phyloP scores from a whole-genome alignment of 108 stramenopile genomes.

The Pseudonitzschia delicatissima region DNA sequence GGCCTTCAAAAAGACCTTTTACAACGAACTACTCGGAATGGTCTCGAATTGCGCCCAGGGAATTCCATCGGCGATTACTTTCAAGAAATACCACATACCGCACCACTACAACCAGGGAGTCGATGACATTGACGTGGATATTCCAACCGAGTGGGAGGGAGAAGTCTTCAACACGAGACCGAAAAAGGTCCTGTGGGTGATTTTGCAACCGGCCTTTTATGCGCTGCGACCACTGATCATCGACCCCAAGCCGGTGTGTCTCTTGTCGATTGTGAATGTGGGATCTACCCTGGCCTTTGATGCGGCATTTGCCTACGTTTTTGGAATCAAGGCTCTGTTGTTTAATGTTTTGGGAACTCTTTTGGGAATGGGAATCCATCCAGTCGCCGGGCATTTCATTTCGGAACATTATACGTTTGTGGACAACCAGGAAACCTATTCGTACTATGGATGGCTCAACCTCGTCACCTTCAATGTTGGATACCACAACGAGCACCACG shows the following conservation, averaged over 20 bases:
- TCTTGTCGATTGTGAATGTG: conserved; percentile 64
- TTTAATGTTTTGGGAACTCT: conserved; percentile 82
- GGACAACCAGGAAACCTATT: conserved; percentile 81
- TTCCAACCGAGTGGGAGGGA: conserved; percentile 81
- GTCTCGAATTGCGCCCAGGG: conserved; percentile 88
- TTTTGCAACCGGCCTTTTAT: conserved; percentile 86
- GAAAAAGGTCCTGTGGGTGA: conserved; percentile 81
- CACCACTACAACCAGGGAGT: conserved; percentile 91
- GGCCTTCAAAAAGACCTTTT: conserved; percentile 55
- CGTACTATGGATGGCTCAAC: conserved; percentile 93
- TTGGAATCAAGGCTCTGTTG: conserved; percentile 61
- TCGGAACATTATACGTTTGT: conserved; percentile 90
- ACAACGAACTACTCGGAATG: conserved; percentile 78
- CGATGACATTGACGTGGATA: conserved; percentile 84
- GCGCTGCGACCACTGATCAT: conserved; percentile 82
- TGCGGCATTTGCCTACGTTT: conserved; percentile 45
- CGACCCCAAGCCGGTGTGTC: conserved; percentile 68
- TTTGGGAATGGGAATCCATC: conserved; percentile 87
- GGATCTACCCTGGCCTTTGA: conserved; percentile 57
- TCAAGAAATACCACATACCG: conserved; percentile 94
- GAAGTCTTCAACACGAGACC: conserved; percentile 59
- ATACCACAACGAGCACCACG: conserved; percentile 98
- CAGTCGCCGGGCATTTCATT: conserved; percentile 96
- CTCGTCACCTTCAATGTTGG: conserved; percentile 92
- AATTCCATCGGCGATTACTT: conserved; percentile 78